Base-by-base conservation (phyloP, 129 eudicot species). In the Flaveria linearis region DNA sequence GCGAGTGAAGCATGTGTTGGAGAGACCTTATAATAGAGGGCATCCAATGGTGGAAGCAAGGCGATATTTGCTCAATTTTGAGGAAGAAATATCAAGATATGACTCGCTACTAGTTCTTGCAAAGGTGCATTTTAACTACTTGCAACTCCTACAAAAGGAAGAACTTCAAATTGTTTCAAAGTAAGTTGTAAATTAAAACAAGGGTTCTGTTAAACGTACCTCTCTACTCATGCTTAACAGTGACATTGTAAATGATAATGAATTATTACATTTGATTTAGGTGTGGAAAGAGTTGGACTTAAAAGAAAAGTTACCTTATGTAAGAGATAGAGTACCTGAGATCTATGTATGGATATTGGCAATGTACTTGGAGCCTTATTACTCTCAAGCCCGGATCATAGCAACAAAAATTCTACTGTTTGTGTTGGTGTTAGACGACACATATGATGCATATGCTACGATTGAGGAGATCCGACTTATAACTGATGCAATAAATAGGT, bases 121-220 rank as follows among this genome's bases (percentile, higher is more conserved):
- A 57, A 57, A 57, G 0, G 23, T 22, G 12, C 63, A 57, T 12
- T 57, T 57, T 25, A 57, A 57, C 63, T 57, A 57, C 30, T 2
- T 57, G 30, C 63, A 57, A 57, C 63, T 57, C 14, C 63, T 20
- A 57, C 63, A 57, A 57, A 57, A 57, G 28, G 63, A 57, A 22
- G 63, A 57, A 57, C 63, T 57, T 57, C 63, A 12, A 57, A 9
- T 9, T 0, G 30, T 57, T 57, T 18, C 33, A 57, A 20, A 57
- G 63, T 57, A 57, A 57, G 63, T 57, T 57, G 30, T 28, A 28
- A 28, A 17, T 5, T 9, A 42, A 28, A 28, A 28, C 30, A 28
- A 28, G 30, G 30, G 30, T 28, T 28, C 4, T 3, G 3, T 26
- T 26, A 26, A 26, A 26, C 30, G 0, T 26, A 26, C 30, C 30